Percentiles rank a stretch among this genome's conserved stretches.
phyloP scores from a whole-genome alignment of 2,329 filamentous ascomycete species.

The Rhynchosporium graminicola region DNA sequence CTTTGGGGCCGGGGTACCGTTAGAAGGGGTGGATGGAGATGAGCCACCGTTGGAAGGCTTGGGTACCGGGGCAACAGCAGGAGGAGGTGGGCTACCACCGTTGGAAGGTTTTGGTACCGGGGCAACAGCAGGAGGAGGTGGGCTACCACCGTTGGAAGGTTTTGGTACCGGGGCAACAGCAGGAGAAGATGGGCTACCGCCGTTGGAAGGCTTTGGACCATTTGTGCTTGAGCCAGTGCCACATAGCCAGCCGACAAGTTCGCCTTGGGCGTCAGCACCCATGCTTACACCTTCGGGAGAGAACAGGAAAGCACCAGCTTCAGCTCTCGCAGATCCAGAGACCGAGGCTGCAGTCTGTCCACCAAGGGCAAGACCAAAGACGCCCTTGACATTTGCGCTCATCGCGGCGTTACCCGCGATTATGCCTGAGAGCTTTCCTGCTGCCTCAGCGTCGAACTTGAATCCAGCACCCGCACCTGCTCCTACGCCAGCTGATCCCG shows the following conservation, averaged over 20 bases:
- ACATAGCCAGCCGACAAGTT: neutral
- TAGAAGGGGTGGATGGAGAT: too few species aligned
- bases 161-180: neutral
- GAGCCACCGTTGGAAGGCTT: neutral
- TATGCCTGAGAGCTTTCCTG: neutral
- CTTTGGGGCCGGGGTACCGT: too few species aligned
- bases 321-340: neutral
- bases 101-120: neutral
- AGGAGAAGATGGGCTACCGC: too few species aligned
- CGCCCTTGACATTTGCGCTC: slow-evolving; percentile 5
- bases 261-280: neutral
- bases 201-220: neutral
- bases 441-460: neutral
- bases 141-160: neutral
- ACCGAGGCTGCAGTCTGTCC: slow-evolving; percentile 1
- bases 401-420: neutral
- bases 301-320: slow-evolving; percentile 12
- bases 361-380: slow-evolving; percentile 7
- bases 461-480: neutral
- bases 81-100: too few species aligned
- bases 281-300: neutral
- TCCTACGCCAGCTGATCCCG: neutral
- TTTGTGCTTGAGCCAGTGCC: neutral
- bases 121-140: too few species aligned
- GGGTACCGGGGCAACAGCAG: neutral